phyloP scores from a whole-genome alignment of 345 rosid genomes.

The Lenwebbia sp. region DNA sequence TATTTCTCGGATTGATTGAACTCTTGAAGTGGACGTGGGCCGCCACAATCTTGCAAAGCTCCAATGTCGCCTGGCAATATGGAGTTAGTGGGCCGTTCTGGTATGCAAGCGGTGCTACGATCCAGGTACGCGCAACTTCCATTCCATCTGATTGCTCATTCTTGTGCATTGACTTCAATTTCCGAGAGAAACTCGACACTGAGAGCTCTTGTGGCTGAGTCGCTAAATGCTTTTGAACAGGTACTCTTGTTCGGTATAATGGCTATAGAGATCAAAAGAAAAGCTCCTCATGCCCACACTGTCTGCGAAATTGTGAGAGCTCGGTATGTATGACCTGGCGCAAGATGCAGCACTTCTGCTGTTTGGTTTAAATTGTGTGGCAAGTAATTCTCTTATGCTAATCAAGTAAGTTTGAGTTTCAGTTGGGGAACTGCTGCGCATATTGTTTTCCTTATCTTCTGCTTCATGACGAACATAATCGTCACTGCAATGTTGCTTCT shows the following conservation, averaged over 20 bases:
- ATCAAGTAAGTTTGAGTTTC: background rate
- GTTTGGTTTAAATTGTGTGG: background rate
- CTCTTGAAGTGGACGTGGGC: conserved; percentile 90
- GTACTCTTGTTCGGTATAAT: conserved; percentile 82
- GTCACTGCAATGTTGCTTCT: conserved; percentile 93
- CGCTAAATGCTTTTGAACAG: conserved; percentile 12
- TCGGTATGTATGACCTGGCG: conserved; percentile 34
- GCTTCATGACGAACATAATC: conserved; percentile 64
- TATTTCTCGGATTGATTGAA: background rate
- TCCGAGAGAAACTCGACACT: background rate
- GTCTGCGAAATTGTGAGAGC: conserved; percentile 92
- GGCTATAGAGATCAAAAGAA: conserved; percentile 95
- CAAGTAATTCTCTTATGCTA: background rate
- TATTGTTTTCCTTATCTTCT: conserved; percentile 72
- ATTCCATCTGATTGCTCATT: background rate
- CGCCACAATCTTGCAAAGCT: conserved; percentile 94
- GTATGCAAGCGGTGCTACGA: conserved; percentile 95
- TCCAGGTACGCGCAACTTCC: conserved; percentile 42
- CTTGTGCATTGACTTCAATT: background rate
- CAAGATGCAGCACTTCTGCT: background rate
- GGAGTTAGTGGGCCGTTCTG: conserved; percentile 97
- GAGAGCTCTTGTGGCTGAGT: background rate
- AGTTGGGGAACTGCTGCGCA: conserved; percentile 94
- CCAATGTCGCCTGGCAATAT: conserved; percentile 91
- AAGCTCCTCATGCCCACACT: conserved; percentile 91